phyloP scores from a whole-genome alignment of 148 eudicot species.

The Vaccinium vitisidaea region DNA sequence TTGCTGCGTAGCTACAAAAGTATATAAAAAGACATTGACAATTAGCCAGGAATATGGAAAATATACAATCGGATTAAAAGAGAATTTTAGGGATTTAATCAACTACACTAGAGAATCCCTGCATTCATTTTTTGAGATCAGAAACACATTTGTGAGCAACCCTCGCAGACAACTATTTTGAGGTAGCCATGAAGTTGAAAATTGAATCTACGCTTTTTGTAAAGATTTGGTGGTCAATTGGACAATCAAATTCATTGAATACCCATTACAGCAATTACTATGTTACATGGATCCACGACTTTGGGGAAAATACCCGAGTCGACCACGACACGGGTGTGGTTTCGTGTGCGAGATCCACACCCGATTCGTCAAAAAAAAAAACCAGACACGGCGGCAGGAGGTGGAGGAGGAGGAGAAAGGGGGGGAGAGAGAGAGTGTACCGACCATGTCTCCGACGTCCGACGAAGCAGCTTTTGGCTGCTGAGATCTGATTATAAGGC shows the following conservation, averaged over 20 bases:
- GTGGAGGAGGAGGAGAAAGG: too few relatives aligned
- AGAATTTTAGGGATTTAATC: neutral
- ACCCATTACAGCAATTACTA: neutral
- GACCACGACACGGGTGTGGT: too few relatives aligned
- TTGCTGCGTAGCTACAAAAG: neutral
- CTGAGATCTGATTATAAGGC: too few relatives aligned
- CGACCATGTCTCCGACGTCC: too few relatives aligned
- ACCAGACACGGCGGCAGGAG: too few relatives aligned
- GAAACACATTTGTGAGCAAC: neutral
- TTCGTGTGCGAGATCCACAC: too few relatives aligned
- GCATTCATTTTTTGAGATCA: neutral
- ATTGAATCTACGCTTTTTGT: neutral
- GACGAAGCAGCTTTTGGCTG: too few relatives aligned
- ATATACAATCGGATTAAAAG: neutral
- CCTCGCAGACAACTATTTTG: neutral
- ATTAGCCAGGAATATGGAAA: neutral
- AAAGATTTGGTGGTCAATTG: neutral
- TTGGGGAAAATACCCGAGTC: too few relatives aligned
- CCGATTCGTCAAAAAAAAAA: too few relatives aligned
- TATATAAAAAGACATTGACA: neutral
- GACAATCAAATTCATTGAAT: neutral
- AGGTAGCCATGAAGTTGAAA: neutral
- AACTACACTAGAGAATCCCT: neutral
- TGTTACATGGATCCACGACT: too few relatives aligned
- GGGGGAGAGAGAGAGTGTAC: too few relatives aligned